phyloP scores from a whole-genome alignment of 371 early-diverging fungal genomes.

The Mortierella sp. region DNA sequence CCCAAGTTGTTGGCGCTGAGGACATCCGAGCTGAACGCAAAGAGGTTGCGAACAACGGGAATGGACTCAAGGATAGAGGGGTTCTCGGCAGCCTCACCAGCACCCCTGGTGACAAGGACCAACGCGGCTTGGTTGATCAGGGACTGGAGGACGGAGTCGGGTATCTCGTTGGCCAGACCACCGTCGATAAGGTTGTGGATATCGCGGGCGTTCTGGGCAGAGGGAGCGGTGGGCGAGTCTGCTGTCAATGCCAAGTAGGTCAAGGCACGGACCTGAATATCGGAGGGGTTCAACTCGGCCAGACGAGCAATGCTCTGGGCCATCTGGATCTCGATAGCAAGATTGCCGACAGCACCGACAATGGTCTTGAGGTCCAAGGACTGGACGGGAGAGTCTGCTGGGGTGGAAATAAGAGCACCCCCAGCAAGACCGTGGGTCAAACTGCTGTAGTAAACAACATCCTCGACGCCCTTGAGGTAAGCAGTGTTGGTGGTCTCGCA shows the following conservation, averaged over 20 bases:
- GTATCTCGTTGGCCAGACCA: constrained; percentile 24
- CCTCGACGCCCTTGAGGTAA: constrained; percentile 51
- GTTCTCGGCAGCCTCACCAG: constrained; percentile 4
- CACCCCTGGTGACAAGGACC: constrained; percentile 34
- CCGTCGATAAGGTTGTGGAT: constrained; percentile 34
- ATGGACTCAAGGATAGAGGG: constrained; percentile 16
- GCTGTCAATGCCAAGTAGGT: constrained; percentile 40
- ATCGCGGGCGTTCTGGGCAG: constrained; percentile 51
- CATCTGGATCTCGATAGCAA: constrained; percentile 51
- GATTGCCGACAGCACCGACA: constrained; percentile 35
- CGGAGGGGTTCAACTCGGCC: constrained; percentile 27
- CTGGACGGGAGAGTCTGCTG: constrained; percentile 26
- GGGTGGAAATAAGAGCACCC: constrained; percentile 32
- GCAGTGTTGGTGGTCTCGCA: constrained; percentile 53
- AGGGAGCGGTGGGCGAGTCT: constrained; percentile 17
- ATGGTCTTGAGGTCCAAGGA: constrained; percentile 31
- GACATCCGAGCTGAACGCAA: constrained; percentile 48
- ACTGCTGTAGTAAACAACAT: constrained; percentile 49
- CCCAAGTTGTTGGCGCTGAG: constrained; percentile 43
- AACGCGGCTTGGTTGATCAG: constrained; percentile 27
- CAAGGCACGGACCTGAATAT: constrained; percentile 35
- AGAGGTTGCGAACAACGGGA: constrained; percentile 40
- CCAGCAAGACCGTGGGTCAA: constrained; percentile 48
- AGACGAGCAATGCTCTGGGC: constrained; percentile 48
- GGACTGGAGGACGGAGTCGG: constrained; percentile 18